A percentile compares a stretch with the other conserved stretches of the same genome.
These are phyloP conservation scores for Panicum virgatum DNA, from an alignment of 202 grass and related monocot genomes.

Conservation along the genomic window DNA sequence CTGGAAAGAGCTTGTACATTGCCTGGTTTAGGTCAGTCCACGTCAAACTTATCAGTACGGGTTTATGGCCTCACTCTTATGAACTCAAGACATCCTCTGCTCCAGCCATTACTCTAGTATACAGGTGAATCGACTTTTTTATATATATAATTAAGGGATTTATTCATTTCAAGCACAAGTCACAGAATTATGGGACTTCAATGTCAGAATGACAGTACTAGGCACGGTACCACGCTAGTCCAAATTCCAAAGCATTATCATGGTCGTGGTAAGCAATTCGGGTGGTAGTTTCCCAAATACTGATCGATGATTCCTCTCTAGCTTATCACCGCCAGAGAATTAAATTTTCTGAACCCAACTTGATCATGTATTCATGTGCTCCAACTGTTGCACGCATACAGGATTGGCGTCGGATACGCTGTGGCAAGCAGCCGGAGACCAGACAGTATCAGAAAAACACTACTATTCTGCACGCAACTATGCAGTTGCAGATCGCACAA, in stretches of 20 bases:
- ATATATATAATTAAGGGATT: too few relatives aligned
- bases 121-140: too few relatives aligned
- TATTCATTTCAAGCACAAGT: neutral
- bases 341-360: conserved; percentile 32
- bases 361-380: too few relatives aligned
- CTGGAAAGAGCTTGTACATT: neutral
- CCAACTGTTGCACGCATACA: too few relatives aligned
- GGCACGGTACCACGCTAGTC: neutral
- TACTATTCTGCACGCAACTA: neutral
- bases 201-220: neutral
- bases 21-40: neutral
- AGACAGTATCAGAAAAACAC: conserved; percentile 1
- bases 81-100: too few relatives aligned
- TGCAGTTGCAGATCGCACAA: neutral
- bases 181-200: too few relatives aligned
- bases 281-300: neutral
- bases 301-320: neutral
- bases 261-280: neutral
- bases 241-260: neutral
- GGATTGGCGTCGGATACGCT: too few relatives aligned
- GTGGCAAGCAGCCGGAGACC: neutral
- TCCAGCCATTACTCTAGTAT: too few relatives aligned
- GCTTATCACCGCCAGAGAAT: neutral
- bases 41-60: neutral
- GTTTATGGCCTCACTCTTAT: too few relatives aligned